A percentile compares a stretch with the other conserved stretches of the same genome.
Evolutionary conservation across 495 filamentous ascomycete genomes (phyloP).

Genomic region (Penicillium lagena): DNA sequence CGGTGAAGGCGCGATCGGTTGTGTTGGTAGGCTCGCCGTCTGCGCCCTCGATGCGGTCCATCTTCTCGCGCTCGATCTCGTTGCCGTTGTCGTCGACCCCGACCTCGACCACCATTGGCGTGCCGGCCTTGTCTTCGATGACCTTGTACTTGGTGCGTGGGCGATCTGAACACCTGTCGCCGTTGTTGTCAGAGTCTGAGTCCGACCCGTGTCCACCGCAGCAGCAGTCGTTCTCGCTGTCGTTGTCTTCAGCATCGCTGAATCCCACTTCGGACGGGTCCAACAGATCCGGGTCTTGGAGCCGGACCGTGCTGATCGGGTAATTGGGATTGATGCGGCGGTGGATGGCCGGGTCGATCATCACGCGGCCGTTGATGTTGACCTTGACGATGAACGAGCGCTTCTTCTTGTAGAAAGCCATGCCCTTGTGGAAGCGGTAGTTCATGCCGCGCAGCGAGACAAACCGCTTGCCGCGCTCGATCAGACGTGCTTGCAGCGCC

Average conservation of each 20-base stretch:
- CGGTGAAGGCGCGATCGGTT: slow-evolving; percentile 56
- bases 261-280: slow-evolving; percentile 44
- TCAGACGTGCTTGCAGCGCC: slow-evolving; percentile 56
- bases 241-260: slow-evolving; percentile 36
- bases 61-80: slow-evolving; percentile 60
- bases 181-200: slow-evolving; percentile 40
- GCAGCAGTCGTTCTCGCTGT: slow-evolving; percentile 32
- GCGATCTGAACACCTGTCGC: slow-evolving; percentile 45
- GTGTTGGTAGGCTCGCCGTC: slow-evolving; percentile 33
- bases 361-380: slow-evolving; percentile 85
- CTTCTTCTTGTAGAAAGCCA: slow-evolving; percentile 81
- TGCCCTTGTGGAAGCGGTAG: slow-evolving; percentile 75
- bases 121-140: slow-evolving; percentile 56
- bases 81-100: slow-evolving; percentile 54
- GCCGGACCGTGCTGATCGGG: slow-evolving; percentile 69
- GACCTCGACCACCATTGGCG: slow-evolving; percentile 51
- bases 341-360: slow-evolving; percentile 86
- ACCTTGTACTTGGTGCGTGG: slow-evolving; percentile 60
- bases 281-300: slow-evolving; percentile 65
- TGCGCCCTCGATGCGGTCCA: slow-evolving; percentile 37
- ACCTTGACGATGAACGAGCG: slow-evolving; percentile 65
- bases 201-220: slow-evolving; percentile 36
- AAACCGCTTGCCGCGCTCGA: slow-evolving; percentile 85
- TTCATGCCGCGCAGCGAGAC: slow-evolving; percentile 74
- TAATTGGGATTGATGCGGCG: slow-evolving; percentile 88